These are phyloP conservation scores for Penicillium concentricum DNA, from an alignment of 2,329 filamentous ascomycete species.

Conservation along the genomic window DNA sequence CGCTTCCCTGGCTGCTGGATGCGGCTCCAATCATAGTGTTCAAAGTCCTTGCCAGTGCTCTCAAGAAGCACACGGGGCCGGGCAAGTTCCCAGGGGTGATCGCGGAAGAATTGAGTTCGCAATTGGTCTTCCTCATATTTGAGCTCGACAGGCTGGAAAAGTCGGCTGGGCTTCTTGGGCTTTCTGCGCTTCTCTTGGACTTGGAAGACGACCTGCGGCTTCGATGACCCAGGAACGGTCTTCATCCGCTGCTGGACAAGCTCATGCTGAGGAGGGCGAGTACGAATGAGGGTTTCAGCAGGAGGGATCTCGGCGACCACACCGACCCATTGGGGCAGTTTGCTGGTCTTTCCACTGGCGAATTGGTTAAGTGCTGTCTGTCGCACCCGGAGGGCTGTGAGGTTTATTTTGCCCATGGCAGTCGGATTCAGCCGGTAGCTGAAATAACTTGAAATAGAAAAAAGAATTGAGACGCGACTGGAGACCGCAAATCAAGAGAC, in stretches of 20 bases:
- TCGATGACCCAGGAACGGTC: slow-evolving; percentile 28
- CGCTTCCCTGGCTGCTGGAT: slow-evolving; percentile 72
- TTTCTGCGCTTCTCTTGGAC: slow-evolving; percentile 42
- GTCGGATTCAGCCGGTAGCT: slow-evolving; percentile 1
- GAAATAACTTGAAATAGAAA: background rate
- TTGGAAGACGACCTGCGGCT: slow-evolving; percentile 39
- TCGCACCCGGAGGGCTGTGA: slow-evolving; percentile 48
- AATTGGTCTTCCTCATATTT: slow-evolving; percentile 80
- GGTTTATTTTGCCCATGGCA: slow-evolving; percentile 48
- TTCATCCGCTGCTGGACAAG: slow-evolving; percentile 42
- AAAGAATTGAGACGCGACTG: background rate
- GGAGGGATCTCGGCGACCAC: slow-evolving; percentile 59
- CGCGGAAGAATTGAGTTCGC: slow-evolving; percentile 78
- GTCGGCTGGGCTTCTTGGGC: slow-evolving; percentile 64
- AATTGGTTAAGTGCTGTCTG: slow-evolving; percentile 42
- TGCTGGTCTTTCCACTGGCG: slow-evolving; percentile 35
- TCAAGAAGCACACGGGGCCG: slow-evolving; percentile 83
- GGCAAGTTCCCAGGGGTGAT: slow-evolving; percentile 97
- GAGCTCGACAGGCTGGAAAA: slow-evolving; percentile 79
- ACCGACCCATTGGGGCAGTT: slow-evolving; percentile 54
- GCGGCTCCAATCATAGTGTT: slow-evolving; percentile 75
- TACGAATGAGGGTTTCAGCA: slow-evolving; percentile 59
- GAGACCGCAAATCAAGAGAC: background rate
- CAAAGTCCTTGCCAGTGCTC: slow-evolving; percentile 76
- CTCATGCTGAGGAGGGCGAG: slow-evolving; percentile 50